phyloP scores from a whole-genome alignment of 2,329 filamentous ascomycete species.

The Plectosphaerella cucumerina region DNA sequence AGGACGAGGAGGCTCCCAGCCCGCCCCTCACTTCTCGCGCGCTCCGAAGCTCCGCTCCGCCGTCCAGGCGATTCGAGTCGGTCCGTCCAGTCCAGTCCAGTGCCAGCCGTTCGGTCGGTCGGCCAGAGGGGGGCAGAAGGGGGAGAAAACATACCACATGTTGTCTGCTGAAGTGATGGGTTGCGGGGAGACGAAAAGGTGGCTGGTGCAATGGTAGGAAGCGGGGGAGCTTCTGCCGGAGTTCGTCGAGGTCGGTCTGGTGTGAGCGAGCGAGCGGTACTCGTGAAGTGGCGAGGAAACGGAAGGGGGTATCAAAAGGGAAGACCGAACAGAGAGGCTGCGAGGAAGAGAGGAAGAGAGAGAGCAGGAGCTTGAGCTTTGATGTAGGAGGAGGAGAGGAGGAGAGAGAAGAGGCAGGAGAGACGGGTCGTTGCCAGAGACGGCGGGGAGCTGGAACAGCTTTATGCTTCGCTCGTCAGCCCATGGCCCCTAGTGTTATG shows the following conservation, averaged over 20 bases:
- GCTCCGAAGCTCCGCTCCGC: neutral
- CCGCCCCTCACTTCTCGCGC: neutral
- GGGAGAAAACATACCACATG: slow-evolving; percentile 4
- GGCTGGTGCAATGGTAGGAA: too few species aligned
- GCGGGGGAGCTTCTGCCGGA: too few species aligned
- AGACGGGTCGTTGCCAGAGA: slow-evolving; percentile 1
- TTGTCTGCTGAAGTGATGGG: neutral
- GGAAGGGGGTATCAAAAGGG: slow-evolving; percentile 1
- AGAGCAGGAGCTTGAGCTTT: slow-evolving; percentile 11
- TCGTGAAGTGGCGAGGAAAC: neutral
- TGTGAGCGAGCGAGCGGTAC: neutral
- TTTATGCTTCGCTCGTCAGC: slow-evolving; percentile 7
- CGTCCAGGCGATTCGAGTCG: too few species aligned
- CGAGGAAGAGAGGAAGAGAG: neutral
- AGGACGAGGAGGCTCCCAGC: too few species aligned
- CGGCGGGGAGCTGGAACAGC: slow-evolving; percentile 16
- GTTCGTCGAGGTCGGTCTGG: neutral
- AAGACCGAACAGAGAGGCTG: slow-evolving; percentile 1
- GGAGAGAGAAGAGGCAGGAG: slow-evolving; percentile 3
- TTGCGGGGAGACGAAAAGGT: too few species aligned
- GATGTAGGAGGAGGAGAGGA: slow-evolving; percentile 10
- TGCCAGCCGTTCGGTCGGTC: too few species aligned
- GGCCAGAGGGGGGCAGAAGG: neutral
- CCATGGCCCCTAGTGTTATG: too few species aligned
- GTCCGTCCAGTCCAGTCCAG: too few species aligned